Evolutionary conservation across 495 filamentous ascomycete genomes (phyloP).

Genomic region (Aeminium ludgeri): DNA sequence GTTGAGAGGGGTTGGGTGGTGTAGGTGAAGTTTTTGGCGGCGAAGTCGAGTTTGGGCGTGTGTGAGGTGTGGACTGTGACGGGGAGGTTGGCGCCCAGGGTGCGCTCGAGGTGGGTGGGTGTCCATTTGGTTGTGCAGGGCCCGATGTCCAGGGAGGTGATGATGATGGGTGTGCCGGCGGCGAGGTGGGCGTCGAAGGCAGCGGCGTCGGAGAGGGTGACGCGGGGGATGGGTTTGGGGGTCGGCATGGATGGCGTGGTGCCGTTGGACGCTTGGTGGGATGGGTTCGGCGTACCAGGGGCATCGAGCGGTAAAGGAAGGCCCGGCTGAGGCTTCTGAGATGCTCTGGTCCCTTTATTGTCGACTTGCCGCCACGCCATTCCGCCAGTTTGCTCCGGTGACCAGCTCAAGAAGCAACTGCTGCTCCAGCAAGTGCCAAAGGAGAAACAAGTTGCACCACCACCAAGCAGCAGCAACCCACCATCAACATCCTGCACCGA

Average conservation of each 20-base stretch:
- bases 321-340: too few relatives aligned
- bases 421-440: conserved; percentile 67
- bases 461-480: conserved; percentile 46
- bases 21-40: conserved; percentile 67
- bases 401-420: conserved; percentile 36
- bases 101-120: conserved; percentile 46
- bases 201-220: conserved; percentile 15
- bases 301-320: too few relatives aligned
- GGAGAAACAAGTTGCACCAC: conserved; percentile 78
- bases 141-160: conserved; percentile 50
- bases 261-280: too few relatives aligned
- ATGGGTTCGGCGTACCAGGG: too few relatives aligned
- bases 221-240: not conserved
- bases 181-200: conserved; percentile 44
- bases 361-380: too few relatives aligned
- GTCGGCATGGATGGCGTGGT: too few relatives aligned
- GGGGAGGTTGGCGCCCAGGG: conserved; percentile 47
- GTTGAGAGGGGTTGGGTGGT: conserved; percentile 47
- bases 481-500: conserved; percentile 27
- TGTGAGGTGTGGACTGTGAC: conserved; percentile 54
- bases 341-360: too few relatives aligned
- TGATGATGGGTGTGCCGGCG: conserved; percentile 43
- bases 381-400: too few relatives aligned
- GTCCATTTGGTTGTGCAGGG: conserved; percentile 51
- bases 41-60: conserved; percentile 57